phyloP scores from a whole-genome alignment of 78 protist genomes.

The slime mould (Dictyostelium discoideum) region dicty_2.7 NC_007091.3:4646501-4647000 shows the following conservation, averaged over 20 bases:
- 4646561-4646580: slow-evolving; percentile 32
- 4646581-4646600: slow-evolving; percentile 64
- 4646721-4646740: slow-evolving; percentile 58
- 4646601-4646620: slow-evolving; percentile 7
- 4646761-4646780: slow-evolving; percentile 1
- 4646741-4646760: slow-evolving; percentile 62
- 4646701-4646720: background rate
- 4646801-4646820: slow-evolving; percentile 14
- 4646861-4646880: background rate
- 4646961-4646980: background rate
- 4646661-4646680: slow-evolving; percentile 56
- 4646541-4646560: slow-evolving; percentile 5
- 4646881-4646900: slow-evolving; percentile 24
- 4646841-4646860: slow-evolving; percentile 3
- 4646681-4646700: slow-evolving; percentile 68
- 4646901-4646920: background rate
- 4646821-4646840: slow-evolving; percentile 45
- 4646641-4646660: slow-evolving; percentile 35
- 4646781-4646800: slow-evolving; percentile 63
- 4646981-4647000: background rate
- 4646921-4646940: slow-evolving; percentile 11
- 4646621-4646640: background rate
- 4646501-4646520: slow-evolving; percentile 58
- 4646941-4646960: slow-evolving; percentile 18
- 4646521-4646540: background rate